Evolutionary conservation across 345 rosid species (phyloP).

Genomic region (Cardamine chenopodiifolia): DNA sequence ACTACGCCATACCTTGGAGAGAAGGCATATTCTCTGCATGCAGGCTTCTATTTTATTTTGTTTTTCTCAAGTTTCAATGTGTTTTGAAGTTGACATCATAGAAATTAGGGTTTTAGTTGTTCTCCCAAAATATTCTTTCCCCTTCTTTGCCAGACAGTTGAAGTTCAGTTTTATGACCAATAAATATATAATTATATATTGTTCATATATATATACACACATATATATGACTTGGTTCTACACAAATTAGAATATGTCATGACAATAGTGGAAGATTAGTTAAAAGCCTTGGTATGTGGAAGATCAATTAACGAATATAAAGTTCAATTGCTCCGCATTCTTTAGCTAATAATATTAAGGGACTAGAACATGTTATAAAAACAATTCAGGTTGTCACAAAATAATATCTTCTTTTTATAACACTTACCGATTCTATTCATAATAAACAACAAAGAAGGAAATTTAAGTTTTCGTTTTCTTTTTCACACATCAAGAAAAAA

Average conservation of each 20-base stretch:
- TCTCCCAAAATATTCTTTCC: conserved; percentile 43
- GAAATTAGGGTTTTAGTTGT: conserved; percentile 35
- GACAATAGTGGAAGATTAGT: neutral
- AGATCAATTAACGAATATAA: conserved; percentile 6
- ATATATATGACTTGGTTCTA: neutral
- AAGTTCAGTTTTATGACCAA: conserved; percentile 27
- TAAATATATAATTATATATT: neutral
- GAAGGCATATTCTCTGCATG: conserved; percentile 36
- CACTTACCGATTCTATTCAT: conserved; percentile 19
- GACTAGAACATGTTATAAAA: conserved; percentile 3
- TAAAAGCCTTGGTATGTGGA: neutral
- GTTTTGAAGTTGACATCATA: conserved; percentile 36
- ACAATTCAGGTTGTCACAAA: conserved; percentile 4
- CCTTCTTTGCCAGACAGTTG: conserved; percentile 34
- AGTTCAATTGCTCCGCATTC: neutral
- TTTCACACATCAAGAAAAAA: conserved; percentile 26
- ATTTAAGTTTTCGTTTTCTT: neutral
- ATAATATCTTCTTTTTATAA: conserved; percentile 4
- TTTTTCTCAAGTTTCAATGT: conserved; percentile 40
- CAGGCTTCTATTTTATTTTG: conserved; percentile 5
- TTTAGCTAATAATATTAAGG: neutral
- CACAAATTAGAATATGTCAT: conserved; percentile 5
- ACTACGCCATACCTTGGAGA: conserved; percentile 5
- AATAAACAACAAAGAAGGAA: conserved; percentile 19
- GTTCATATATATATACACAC: neutral